phyloP scores from a whole-genome alignment of 257 asterid species.

The Datura wrightii region DNA sequence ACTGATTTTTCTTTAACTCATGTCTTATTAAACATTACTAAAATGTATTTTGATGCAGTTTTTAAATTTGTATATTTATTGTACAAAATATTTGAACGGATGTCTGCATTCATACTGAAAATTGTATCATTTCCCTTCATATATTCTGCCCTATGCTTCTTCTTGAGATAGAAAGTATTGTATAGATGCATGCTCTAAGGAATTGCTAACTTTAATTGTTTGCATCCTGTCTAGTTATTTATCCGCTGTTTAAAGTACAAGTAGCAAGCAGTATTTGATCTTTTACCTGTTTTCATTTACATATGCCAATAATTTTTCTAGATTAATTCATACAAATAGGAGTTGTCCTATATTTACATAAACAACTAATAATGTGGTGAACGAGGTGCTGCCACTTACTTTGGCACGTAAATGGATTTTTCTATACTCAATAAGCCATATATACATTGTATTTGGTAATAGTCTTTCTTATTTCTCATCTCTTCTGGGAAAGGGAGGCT shows the following conservation, averaged over 20 bases:
- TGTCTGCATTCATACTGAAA: not conserved
- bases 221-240: not conserved
- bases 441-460: too few relatives aligned
- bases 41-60: not conserved
- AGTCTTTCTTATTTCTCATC: too few relatives aligned
- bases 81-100: not conserved
- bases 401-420: not conserved
- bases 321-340: not conserved
- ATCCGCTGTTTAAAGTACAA: not conserved
- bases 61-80: not conserved
- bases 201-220: not conserved
- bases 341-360: not conserved
- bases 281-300: not conserved
- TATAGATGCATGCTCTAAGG: not conserved
- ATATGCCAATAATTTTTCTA: not conserved
- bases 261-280: not conserved
- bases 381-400: not conserved
- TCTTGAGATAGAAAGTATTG: not conserved
- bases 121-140: slow-evolving; percentile 14
- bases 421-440: not conserved
- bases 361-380: not conserved
- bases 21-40: not conserved
- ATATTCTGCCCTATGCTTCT: not conserved
- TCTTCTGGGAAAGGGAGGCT: too few relatives aligned
- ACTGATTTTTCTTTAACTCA: not conserved